A percentile compares a stretch with the other conserved stretches of the same genome.
phyloP scores from a whole-genome alignment of 2,329 filamentous ascomycete genomes.

The Rhynchosporium agropyri region DNA sequence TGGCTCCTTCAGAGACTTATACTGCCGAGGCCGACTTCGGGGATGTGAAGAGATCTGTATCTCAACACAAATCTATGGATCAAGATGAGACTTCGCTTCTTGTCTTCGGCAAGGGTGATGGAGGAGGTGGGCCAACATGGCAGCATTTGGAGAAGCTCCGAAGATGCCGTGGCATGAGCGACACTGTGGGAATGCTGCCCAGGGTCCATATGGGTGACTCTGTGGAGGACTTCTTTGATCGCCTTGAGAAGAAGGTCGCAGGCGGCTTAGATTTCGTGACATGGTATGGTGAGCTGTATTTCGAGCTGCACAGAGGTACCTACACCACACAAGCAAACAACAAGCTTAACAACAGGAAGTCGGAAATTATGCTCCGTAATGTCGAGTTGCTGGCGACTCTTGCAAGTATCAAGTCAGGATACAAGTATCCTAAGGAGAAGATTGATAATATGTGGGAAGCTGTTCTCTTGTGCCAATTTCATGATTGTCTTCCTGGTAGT shows the following conservation, averaged over 20 bases:
- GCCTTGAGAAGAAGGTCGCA: conserved; percentile 74
- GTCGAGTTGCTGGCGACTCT: conserved; percentile 87
- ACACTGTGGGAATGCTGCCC: conserved; percentile 80
- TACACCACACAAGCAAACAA: conserved; percentile 98
- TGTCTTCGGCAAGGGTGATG: conserved; percentile 95
- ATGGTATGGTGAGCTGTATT: conserved; percentile 98
- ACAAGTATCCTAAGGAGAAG: conserved; percentile 92
- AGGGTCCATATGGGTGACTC: conserved; percentile 86
- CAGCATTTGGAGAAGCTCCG: conserved; percentile 93
- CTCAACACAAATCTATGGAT: conserved; percentile 93
- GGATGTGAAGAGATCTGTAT: conserved; percentile 85
- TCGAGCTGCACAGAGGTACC: conserved; percentile 94
- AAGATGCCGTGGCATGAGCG: conserved; percentile 86
- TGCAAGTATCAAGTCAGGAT: conserved; percentile 72
- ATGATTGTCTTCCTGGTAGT: conserved; percentile 93
- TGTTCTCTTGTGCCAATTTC: conserved; percentile 92
- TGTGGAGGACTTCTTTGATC: conserved; percentile 92
- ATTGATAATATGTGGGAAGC: conserved; percentile 96
- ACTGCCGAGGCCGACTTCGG: conserved; percentile 94
- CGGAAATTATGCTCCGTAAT: conserved; percentile 83
- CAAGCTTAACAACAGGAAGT: conserved; percentile 88
- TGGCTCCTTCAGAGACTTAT: conserved; percentile 95
- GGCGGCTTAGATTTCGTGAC: conserved; percentile 72
- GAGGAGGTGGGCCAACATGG: conserved; percentile 92
- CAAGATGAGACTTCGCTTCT: conserved; percentile 88